Evolutionary conservation across 768 basidiomycete genomes (phyloP), one percentile per base, ranked within the genome.

Genomic region (Trametes meyenii): DNA sequence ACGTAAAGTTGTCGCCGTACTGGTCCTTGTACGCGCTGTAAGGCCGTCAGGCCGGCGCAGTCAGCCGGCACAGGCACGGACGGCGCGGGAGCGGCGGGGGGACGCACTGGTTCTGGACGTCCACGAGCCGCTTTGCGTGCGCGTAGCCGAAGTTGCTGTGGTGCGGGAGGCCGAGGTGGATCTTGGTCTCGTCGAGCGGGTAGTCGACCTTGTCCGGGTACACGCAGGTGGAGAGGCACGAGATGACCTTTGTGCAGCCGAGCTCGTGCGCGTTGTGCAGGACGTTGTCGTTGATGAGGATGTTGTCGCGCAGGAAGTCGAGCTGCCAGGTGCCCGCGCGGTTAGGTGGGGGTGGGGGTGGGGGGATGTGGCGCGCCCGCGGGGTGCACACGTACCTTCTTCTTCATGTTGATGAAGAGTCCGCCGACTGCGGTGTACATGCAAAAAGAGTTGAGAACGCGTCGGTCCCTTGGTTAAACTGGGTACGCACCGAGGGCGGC

Each of bases 131-230:
- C 76, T 98, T 98, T 43, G 94, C 95, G 68, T 98, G 90, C 1
- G 96, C 92, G 69, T 98, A 98, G 33, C 96, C 96, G 77, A 93
- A 98, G 82, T 98, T 98, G 67, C 92, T 94, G 59, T 88, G 81
- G 71, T 98, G 96, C 6, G 96, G 96, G 21, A 92, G 92, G 19
- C 96, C 96, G 38, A 82, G 81, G 75, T 98, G 96, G 60, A 98
- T 89, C 77, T 95, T 96, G 67, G 81, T 85, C 77, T 98, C 96
- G 67, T 94, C 90, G 26, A 98, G 84, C 14, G 96, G 96, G 73
- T 96, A 97, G 54, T 86, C 83, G 65, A 96, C 94, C 73, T 94
- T 90, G 75, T 98, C 96, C 0, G 96, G 96, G 80, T 96, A 98
- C 48, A 98, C 94, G 72, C 96, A 98, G 43, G 96, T 98, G 11